A percentile compares a stretch with the other conserved stretches of the same genome.
Evolutionary conservation across 31 red algal genomes (phyloP).

Genomic region (Odonthalia washingtoniensis): DNA sequence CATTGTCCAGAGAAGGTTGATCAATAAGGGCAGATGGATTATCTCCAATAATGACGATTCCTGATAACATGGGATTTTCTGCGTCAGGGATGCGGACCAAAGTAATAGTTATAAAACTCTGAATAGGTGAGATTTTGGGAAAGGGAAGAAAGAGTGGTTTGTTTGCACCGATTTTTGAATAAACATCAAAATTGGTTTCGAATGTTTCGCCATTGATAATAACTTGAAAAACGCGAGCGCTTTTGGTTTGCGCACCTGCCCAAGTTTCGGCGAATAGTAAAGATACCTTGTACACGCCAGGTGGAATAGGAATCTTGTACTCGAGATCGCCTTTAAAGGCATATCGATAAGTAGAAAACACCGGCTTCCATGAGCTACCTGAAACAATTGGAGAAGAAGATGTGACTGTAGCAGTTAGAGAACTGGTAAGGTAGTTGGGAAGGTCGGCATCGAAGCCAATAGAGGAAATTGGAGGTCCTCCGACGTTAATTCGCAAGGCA

Average conservation of each 20-base stretch:
- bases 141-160: constrained; percentile 46
- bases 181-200: constrained; percentile 46
- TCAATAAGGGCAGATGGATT: constrained; percentile 24
- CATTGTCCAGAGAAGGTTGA: not conserved
- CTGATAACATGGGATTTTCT: constrained; percentile 66
- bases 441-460: constrained; percentile 54
- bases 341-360: constrained; percentile 43
- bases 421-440: constrained; percentile 42
- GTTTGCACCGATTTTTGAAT: constrained; percentile 30
- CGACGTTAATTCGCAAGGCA: constrained; percentile 62
- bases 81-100: constrained; percentile 44
- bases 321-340: constrained; percentile 44
- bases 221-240: constrained; percentile 60
- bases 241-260: not conserved
- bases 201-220: constrained; percentile 43
- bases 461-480: constrained; percentile 33
- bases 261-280: constrained; percentile 64
- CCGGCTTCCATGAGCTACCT: constrained; percentile 28
- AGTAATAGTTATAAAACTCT: constrained; percentile 46
- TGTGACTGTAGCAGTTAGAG: constrained; percentile 26
- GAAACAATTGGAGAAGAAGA: not conserved
- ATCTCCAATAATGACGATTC: constrained; percentile 45
- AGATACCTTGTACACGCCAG: constrained; percentile 55
- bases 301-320: constrained; percentile 59
- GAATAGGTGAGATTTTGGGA: constrained; percentile 24